Percentiles rank a stretch among this genome's conserved stretches.
These are phyloP conservation scores for Penicillium sp. DNA, from an alignment of 2,329 filamentous ascomycete genomes.

Conservation along the genomic window DNA sequence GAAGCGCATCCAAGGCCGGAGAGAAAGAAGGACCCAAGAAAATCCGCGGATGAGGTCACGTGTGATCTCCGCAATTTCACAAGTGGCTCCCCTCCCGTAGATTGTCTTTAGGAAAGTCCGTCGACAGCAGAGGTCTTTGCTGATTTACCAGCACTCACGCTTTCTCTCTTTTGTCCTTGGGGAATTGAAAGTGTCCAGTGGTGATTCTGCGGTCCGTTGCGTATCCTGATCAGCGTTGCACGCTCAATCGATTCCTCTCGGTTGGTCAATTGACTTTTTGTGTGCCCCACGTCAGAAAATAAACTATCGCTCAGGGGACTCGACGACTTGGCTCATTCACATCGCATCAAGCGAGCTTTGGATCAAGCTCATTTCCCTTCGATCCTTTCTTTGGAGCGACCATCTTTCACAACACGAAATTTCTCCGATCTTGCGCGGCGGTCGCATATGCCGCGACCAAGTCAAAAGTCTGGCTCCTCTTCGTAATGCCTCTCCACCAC, in stretches of 20 bases:
- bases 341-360: neutral
- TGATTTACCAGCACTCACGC: neutral
- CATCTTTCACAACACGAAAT: neutral
- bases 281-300: conserved; percentile 1
- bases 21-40: conserved; percentile 10
- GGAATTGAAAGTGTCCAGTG: neutral
- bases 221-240: neutral
- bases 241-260: neutral
- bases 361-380: neutral
- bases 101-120: conserved; percentile 1
- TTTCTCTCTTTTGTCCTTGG: conserved; percentile 1
- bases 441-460: conserved; percentile 33
- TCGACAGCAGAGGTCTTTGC: conserved; percentile 1
- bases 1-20: conserved; percentile 4
- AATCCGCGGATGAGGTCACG: conserved; percentile 21
- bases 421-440: conserved; percentile 21
- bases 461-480: conserved; percentile 37
- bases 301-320: conserved; percentile 9
- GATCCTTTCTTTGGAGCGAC: neutral
- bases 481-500: conserved; percentile 35
- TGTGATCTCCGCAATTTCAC: conserved; percentile 16
- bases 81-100: neutral
- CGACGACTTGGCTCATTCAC: conserved; percentile 1
- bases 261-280: neutral
- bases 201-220: neutral